phyloP scores from a whole-genome alignment of 768 basidiomycete species.

The Candolleomyces aberdarensis region DNA sequence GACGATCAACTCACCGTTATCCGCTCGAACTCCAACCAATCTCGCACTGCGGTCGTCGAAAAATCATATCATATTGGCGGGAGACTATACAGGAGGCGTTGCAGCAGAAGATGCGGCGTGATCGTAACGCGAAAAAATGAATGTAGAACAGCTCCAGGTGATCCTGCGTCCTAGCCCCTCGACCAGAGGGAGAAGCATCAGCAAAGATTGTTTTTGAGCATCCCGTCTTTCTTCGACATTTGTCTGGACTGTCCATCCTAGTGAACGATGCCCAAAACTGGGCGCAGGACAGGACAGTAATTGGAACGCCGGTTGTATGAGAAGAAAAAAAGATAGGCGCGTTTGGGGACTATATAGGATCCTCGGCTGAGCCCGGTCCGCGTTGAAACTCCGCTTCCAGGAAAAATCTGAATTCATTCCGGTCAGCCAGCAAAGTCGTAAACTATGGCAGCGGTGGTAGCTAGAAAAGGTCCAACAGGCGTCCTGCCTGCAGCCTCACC shows the following conservation, averaged over 20 bases:
- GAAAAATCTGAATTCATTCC: constrained; percentile 10
- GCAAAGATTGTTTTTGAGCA: constrained; percentile 93
- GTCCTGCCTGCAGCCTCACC: constrained; percentile 50
- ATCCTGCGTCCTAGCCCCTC: constrained; percentile 90
- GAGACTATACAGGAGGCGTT: background rate
- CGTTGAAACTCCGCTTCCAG: background rate
- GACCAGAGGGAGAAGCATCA: constrained; percentile 87
- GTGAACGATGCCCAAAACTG: constrained; percentile 28
- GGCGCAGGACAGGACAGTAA: constrained; percentile 69
- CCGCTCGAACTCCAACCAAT: too few species aligned
- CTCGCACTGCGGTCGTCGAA: too few species aligned
- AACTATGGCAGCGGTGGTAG: too few species aligned
- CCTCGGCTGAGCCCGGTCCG: constrained; percentile 13
- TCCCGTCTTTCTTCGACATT: constrained; percentile 70
- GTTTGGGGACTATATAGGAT: constrained; percentile 27
- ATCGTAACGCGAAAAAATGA: constrained; percentile 3
- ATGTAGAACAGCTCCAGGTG: constrained; percentile 83
- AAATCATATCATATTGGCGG: background rate
- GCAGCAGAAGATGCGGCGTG: background rate
- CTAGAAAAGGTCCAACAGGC: constrained; percentile 3
- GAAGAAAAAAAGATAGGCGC: constrained; percentile 12
- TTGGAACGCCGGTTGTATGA: constrained; percentile 66
- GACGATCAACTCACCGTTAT: constrained; percentile 8
- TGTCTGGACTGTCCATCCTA: constrained; percentile 87
- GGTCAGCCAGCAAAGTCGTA: background rate